Base-by-base conservation (phyloP, 371 early-diverging fungal species). In the Mortierella sp. region DNA sequence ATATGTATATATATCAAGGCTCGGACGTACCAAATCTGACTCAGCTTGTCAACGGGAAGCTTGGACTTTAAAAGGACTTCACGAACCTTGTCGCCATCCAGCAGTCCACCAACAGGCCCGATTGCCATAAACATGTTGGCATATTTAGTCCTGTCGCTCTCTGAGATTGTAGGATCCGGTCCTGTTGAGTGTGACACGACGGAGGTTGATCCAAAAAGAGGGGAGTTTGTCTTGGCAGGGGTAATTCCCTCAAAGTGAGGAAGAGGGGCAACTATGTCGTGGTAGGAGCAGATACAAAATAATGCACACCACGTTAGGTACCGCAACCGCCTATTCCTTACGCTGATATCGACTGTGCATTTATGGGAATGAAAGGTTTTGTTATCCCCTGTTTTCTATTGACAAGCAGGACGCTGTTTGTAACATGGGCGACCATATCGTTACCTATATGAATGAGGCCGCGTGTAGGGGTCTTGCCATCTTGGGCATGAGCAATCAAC, bases 401-500 rank as follows among this genome's bases (percentile, higher is more conserved):
- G 35, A 35, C 35, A 35, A 35, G 35, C 35, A 3, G 35, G 35
- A 35, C 35, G 35, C 35, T 35, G 35, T 35, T 35, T 35, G 35
- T 35, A 35, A 35, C 35, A 35, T 35, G 2, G 3, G 35, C 35
- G 3, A 35, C 3, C 35, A 35, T 35, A 2, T 35, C 35, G 4
- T 90, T 88, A 85, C 93, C 89, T 46, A 83, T 79, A 32, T 80
- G 83, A 38, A 95, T 87, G 75, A 81, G 87, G 16, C 90, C 81
- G 24, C 35, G 35, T 2, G 2, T 35, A 35, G 90, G 89, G 0
- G 91, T 84, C 75, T 91, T 88, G 41, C 95, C 96, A 77, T 91
- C 91, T 83, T 98, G 98, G 38, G 95, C 96, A 77, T 97, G 91
- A 1, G 97, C 95, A 82, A 98, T 96, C 74, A 97, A 85, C 85